Evolutionary conservation across 352 stramenopile species (phyloP), one percentile per base, ranked within the genome.

Genomic region (Phytophthora multivora): DNA sequence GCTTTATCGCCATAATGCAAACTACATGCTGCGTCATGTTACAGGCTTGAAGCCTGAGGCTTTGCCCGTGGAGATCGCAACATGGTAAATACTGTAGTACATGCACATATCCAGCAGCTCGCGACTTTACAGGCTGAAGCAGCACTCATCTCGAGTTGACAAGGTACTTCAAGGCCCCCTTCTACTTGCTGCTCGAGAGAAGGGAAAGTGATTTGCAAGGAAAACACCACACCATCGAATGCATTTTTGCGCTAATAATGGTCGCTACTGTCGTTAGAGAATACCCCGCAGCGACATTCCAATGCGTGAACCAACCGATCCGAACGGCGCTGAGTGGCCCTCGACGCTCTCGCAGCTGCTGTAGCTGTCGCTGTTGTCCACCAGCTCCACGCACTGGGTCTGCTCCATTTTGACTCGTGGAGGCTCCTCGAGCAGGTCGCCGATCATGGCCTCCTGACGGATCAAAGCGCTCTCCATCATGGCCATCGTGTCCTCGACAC

Each of bases 381-480:
- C 28, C n/a, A 64, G 30, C 26, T 47, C 46, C n/a, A 46, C 31
- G 18, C 8, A 2, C 23, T 51, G 39, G 11, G 53, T 57, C 46
- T 66, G 18, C 49, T 63, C 30, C 60, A 45, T 25, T 39, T 63
- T 63, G 45, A 61, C 23, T 21, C 33, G 39, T 18, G 21, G 40
- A 26, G 68, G 66, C 2, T 77, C 76, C 21, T 71, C 69, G 1
- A 73, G 51, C 16, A 75, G 42, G n/a, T 80, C 67, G 21, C 76
- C 76, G 51, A 90, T 81, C 69, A 87, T 79, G 56, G 74, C 70
- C 48, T 89, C 70, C 51, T 83, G 57, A 19, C 59, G 62, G 46
- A 92, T 85, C 11, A 88, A 63, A 18, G 79, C 77, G 42, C 79
- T 73, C 36, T 80, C 66, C 39, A 93, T 67, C 51, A 90, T 67